These are phyloP conservation scores for Orbilia blumenaviensis DNA, from an alignment of 2,329 filamentous ascomycete genomes.

Conservation along the genomic window DNA sequence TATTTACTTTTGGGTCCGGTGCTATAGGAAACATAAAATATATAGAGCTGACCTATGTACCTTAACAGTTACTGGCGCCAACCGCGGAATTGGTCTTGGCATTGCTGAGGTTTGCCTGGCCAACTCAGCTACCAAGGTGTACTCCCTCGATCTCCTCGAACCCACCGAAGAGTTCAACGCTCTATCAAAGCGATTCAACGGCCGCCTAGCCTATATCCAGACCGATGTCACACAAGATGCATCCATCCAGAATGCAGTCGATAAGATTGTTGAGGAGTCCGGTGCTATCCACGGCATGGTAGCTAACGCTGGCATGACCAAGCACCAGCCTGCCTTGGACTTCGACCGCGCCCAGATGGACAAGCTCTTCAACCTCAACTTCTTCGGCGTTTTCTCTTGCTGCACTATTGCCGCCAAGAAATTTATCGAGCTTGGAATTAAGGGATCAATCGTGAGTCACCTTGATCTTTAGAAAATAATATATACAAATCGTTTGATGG, in stretches of 20 bases:
- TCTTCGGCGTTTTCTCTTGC: slow-evolving; percentile 64
- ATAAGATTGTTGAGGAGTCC: slow-evolving; percentile 61
- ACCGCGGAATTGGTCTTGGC: slow-evolving; percentile 64
- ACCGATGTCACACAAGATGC: slow-evolving; percentile 64
- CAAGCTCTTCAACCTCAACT: slow-evolving; percentile 64
- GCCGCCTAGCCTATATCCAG: slow-evolving; percentile 63
- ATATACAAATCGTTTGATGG: too few relatives aligned
- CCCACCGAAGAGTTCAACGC: slow-evolving; percentile 60
- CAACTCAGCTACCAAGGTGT: slow-evolving; percentile 62
- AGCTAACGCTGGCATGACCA: slow-evolving; percentile 63
- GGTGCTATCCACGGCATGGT: slow-evolving; percentile 63
- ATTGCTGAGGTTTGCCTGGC: slow-evolving; percentile 64
- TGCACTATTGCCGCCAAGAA: slow-evolving; percentile 64
- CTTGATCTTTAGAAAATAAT: not conserved
- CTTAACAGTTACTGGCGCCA: slow-evolving; percentile 61
- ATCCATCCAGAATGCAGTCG: slow-evolving; percentile 62
- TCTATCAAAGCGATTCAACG: slow-evolving; percentile 62
- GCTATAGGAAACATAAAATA: too few relatives aligned
- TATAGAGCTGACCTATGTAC: slow-evolving; percentile 17
- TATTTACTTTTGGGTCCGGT: not conserved
- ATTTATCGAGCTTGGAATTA: slow-evolving; percentile 60
- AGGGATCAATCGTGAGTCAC: slow-evolving; percentile 58
- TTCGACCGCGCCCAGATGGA: slow-evolving; percentile 62
- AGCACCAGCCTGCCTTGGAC: slow-evolving; percentile 64
- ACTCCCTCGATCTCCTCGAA: slow-evolving; percentile 62